Evolutionary conservation across 139 green algal species (phyloP).

Genomic region (Nannochloris sp.): DNA sequence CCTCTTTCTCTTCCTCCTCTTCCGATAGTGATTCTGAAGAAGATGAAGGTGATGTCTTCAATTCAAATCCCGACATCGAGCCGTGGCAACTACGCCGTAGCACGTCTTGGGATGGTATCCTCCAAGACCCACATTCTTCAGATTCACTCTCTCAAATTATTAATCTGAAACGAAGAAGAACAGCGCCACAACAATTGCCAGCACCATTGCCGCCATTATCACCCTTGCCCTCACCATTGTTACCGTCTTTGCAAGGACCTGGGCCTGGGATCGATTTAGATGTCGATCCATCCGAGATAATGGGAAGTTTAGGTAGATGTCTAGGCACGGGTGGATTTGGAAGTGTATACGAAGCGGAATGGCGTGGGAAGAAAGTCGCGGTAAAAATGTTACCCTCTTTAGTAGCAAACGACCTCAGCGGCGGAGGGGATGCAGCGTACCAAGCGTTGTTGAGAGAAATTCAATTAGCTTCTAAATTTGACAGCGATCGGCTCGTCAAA

Average conservation of each 20-base stretch:
- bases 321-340: slow-evolving; percentile 70
- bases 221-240: slow-evolving; percentile 13
- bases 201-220: slow-evolving; percentile 19
- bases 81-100: slow-evolving; percentile 18
- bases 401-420: slow-evolving; percentile 34
- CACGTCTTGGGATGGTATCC: slow-evolving; percentile 19
- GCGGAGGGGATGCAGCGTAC: slow-evolving; percentile 17
- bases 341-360: slow-evolving; percentile 54
- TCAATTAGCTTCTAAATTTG: slow-evolving; percentile 46
- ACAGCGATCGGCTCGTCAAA: slow-evolving; percentile 44
- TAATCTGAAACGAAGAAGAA: slow-evolving; percentile 1
- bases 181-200: slow-evolving; percentile 9
- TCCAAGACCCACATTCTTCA: not conserved
- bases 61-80: not conserved
- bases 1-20: too few species aligned
- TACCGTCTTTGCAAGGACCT: not conserved
- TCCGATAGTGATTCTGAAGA: too few species aligned
- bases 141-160: not conserved
- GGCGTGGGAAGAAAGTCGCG: slow-evolving; percentile 48
- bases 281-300: slow-evolving; percentile 57
- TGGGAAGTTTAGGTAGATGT: slow-evolving; percentile 47
- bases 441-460: slow-evolving; percentile 58
- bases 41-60: too few species aligned
- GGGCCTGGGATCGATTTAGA: slow-evolving; percentile 44
- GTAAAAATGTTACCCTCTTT: slow-evolving; percentile 58